These are phyloP conservation scores for Carex sylvatica DNA, from an alignment of 202 grass and related monocot species.

Conservation along the genomic window DNA sequence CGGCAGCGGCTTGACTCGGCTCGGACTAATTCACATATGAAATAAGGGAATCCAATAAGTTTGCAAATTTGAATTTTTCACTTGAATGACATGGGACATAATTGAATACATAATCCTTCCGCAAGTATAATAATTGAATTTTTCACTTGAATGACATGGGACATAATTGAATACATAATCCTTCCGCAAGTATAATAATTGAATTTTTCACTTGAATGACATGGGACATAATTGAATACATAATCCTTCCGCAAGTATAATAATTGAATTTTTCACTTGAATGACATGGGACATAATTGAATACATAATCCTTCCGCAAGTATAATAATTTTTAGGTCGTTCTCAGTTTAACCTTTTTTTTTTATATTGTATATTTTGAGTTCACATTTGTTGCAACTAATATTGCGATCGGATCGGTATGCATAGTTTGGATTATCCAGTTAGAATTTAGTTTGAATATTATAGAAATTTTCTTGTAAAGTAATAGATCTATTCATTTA, in stretches of 20 bases:
- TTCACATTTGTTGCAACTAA: background rate
- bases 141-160: background rate
- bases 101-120: background rate
- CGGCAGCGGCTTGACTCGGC: background rate
- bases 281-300: background rate
- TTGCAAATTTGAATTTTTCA: background rate
- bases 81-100: background rate
- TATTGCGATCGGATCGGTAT: background rate
- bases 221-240: background rate
- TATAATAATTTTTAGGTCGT: background rate
- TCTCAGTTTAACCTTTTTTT: background rate
- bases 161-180: background rate
- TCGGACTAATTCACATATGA: background rate
- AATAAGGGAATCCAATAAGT: background rate
- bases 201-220: background rate
- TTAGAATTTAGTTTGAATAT: background rate
- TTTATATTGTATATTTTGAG: background rate
- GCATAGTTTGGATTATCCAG: background rate
- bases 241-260: too few relatives aligned
- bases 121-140: background rate
- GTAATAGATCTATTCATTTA: background rate
- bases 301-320: too few relatives aligned
- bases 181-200: background rate
- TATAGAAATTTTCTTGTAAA: background rate
- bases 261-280: background rate